A percentile compares a stretch with the other conserved stretches of the same genome.
Conservation (phyloP, 2,329 filamentous ascomycete genomes). For the Onygenales sp. region DNA sequence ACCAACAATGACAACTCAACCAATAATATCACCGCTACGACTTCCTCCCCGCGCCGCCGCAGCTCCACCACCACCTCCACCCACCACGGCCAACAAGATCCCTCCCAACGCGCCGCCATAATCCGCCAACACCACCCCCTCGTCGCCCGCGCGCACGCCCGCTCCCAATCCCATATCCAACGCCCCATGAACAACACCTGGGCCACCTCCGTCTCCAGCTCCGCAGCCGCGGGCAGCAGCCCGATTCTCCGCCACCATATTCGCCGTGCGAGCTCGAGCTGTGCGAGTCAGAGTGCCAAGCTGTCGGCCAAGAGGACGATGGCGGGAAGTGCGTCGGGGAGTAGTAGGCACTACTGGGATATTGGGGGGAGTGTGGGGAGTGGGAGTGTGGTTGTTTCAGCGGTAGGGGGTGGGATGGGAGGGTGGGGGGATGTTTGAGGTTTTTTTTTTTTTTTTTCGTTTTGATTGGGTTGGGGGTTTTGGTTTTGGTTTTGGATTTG, state of each 20-base stretch:
- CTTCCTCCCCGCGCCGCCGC: slow-evolving; percentile 16
- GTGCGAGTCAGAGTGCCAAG: slow-evolving; percentile 79
- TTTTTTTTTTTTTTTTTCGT: background rate
- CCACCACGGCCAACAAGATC: slow-evolving; percentile 49
- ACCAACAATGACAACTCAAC: slow-evolving; percentile 36
- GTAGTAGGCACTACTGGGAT: slow-evolving; percentile 81
- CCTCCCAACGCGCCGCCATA: slow-evolving; percentile 67
- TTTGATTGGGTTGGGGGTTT: background rate
- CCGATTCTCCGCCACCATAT: slow-evolving; percentile 35
- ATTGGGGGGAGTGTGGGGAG: slow-evolving; percentile 72
- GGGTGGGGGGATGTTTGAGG: slow-evolving; percentile 65
- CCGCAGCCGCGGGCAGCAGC: slow-evolving; percentile 2
- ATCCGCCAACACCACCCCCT: slow-evolving; percentile 86
- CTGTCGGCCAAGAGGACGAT: slow-evolving; percentile 52
- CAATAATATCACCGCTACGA: slow-evolving; percentile 36
- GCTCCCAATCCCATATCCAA: slow-evolving; percentile 34
- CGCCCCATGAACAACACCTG: background rate
- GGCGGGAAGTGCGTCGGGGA: slow-evolving; percentile 47
- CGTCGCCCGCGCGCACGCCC: slow-evolving; percentile 48
- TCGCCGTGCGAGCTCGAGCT: slow-evolving; percentile 52
- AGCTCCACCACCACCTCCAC: slow-evolving; percentile 25
- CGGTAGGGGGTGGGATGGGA: slow-evolving; percentile 60
- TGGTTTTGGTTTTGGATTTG: background rate
- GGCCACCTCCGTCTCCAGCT: background rate
- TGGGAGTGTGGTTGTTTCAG: slow-evolving; percentile 59